phyloP scores from a whole-genome alignment of 371 early-diverging fungal genomes.

The Rhizopus microsporus region DNA sequence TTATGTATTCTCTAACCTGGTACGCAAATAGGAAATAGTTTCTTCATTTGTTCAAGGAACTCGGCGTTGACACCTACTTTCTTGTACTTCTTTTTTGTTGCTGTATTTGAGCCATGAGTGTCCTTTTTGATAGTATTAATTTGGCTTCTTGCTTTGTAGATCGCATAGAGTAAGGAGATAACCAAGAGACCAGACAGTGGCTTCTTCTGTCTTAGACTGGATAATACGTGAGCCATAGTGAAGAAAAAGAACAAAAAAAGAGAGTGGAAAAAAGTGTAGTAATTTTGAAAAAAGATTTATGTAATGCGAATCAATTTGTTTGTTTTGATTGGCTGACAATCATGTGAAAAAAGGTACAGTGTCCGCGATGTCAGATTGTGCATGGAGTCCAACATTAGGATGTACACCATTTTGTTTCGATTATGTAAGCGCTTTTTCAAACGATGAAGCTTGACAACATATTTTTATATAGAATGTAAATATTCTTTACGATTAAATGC shows the following conservation, averaged over 20 bases:
- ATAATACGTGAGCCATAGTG: conserved; percentile 39
- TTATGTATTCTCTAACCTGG: conserved; percentile 43
- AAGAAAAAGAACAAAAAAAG: conserved; percentile 8
- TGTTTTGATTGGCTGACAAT: neutral
- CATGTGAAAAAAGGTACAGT: neutral
- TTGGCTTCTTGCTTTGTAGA: conserved; percentile 34
- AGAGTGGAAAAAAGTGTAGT: conserved; percentile 8
- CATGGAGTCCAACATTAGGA: too few species aligned
- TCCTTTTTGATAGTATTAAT: conserved; percentile 19
- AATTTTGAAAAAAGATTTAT: conserved; percentile 7
- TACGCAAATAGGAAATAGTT: conserved; percentile 70
- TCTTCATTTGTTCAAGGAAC: conserved; percentile 80
- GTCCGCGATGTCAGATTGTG: too few species aligned
- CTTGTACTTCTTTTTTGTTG: conserved; percentile 24
- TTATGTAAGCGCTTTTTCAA: too few species aligned
- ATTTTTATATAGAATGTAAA: too few species aligned
- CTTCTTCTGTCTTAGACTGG: conserved; percentile 33
- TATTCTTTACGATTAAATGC: too few species aligned
- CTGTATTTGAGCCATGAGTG: conserved; percentile 6
- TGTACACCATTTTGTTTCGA: too few species aligned
- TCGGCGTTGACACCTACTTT: conserved; percentile 67
- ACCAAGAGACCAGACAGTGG: conserved; percentile 34
- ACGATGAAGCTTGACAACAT: too few species aligned
- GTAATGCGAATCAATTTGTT: conserved; percentile 1
- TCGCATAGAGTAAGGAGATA: conserved; percentile 39